phyloP scores from a whole-genome alignment of 495 filamentous ascomycete species.

The Hypoxylon lienhwacheense region DNA sequence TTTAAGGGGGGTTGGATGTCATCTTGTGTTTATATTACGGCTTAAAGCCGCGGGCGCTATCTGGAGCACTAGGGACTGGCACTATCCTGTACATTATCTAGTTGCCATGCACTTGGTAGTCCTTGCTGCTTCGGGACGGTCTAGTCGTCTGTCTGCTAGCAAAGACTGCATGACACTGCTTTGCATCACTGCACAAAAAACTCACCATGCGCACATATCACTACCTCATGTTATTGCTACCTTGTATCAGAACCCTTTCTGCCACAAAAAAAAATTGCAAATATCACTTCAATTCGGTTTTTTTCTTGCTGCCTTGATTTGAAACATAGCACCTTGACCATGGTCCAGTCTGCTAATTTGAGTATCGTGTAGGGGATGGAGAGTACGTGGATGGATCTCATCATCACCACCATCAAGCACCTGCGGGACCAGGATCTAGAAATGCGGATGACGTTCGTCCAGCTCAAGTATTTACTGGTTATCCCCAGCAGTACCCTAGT shows the following conservation, averaged over 20 bases:
- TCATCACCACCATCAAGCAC: slow-evolving; percentile 64
- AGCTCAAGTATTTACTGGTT: slow-evolving; percentile 76
- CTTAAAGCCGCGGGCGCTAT: slow-evolving; percentile 39
- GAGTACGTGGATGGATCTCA: slow-evolving; percentile 59
- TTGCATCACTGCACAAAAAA: slow-evolving; percentile 45
- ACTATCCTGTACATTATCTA: slow-evolving; percentile 44
- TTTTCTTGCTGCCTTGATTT: slow-evolving; percentile 39
- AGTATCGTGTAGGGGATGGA: slow-evolving; percentile 49
- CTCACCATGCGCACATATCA: slow-evolving; percentile 44
- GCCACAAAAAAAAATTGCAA: slow-evolving; percentile 38
- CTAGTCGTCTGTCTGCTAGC: slow-evolving; percentile 38
- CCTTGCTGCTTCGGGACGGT: slow-evolving; percentile 36
- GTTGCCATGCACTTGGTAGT: slow-evolving; percentile 38
- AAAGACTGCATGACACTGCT: slow-evolving; percentile 40
- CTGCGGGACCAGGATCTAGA: slow-evolving; percentile 39
- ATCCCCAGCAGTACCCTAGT: slow-evolving; percentile 63
- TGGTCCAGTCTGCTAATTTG: slow-evolving; percentile 37
- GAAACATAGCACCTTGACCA: slow-evolving; percentile 34
- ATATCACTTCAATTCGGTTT: slow-evolving; percentile 31
- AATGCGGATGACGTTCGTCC: slow-evolving; percentile 64
- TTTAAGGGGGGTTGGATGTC: slow-evolving; percentile 39
- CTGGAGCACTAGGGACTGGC: slow-evolving; percentile 37
- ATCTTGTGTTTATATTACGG: slow-evolving; percentile 41
- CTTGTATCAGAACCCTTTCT: slow-evolving; percentile 38
- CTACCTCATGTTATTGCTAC: slow-evolving; percentile 40